Evolutionary conservation across 192 early-diverging fungal genomes (phyloP).

Genomic region (Backusella sp.): DNA sequence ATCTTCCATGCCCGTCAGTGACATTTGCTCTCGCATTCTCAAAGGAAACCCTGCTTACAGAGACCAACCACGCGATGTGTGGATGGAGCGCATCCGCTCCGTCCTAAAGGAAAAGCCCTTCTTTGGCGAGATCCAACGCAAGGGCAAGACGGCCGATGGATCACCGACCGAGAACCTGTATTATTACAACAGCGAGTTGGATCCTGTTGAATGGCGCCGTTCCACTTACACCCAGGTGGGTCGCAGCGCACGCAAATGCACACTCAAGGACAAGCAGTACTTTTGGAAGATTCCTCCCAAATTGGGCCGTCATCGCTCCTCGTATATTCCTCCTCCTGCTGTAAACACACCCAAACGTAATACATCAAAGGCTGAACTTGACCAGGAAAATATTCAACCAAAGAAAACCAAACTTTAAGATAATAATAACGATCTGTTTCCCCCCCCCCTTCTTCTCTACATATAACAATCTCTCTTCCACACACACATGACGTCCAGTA

Average conservation of each 20-base stretch:
- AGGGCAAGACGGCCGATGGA: slow-evolving; percentile 55
- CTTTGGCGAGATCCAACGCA: slow-evolving; percentile 52
- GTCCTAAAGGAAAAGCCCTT: slow-evolving; percentile 42
- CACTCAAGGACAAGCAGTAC: slow-evolving; percentile 51
- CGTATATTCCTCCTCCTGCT: slow-evolving; percentile 39
- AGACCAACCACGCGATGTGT: slow-evolving; percentile 29
- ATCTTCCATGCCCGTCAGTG: slow-evolving; percentile 53
- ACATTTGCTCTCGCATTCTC: slow-evolving; percentile 49
- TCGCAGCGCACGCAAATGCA: slow-evolving; percentile 54
- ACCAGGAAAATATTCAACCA: slow-evolving; percentile 9
- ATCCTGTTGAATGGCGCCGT: slow-evolving; percentile 54
- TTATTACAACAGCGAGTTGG: slow-evolving; percentile 52
- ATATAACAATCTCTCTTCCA: background rate
- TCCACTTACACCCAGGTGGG: slow-evolving; percentile 48
- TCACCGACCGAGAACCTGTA: slow-evolving; percentile 52
- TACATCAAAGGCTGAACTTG: background rate
- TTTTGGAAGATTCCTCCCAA: slow-evolving; percentile 60
- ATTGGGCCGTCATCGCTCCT: slow-evolving; percentile 44
- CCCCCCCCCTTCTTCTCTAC: too few species aligned
- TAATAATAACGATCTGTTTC: background rate
- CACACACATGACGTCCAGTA: background rate
- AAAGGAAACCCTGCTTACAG: slow-evolving; percentile 41
- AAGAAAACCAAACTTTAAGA: slow-evolving; percentile 1
- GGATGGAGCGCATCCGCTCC: slow-evolving; percentile 37
- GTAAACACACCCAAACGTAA: background rate